These are phyloP conservation scores for Eucalyptus regnans DNA, from an alignment of 345 rosid species.

Conservation along the genomic window DNA sequence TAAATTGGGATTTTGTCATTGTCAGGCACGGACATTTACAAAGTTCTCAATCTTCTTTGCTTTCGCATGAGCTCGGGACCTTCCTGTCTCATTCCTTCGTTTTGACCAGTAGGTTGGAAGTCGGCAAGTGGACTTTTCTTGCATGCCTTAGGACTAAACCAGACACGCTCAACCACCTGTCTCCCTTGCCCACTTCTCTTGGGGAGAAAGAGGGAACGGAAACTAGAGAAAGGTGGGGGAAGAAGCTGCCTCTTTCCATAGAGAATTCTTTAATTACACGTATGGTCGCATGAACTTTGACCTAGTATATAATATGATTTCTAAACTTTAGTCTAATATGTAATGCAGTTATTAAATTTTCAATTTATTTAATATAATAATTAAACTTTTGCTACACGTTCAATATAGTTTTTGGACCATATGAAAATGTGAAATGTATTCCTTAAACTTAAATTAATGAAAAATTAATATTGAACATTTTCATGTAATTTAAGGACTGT, in stretches of 20 bases:
- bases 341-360: no score
- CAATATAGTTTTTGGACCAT: accelerated
- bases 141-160: background rate
- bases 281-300: accelerated
- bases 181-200: background rate
- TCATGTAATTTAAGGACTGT: accelerated
- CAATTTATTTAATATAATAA: no score
- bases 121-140: background rate
- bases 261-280: background rate
- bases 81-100: background rate
- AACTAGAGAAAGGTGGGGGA: no score
- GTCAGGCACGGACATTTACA: background rate
- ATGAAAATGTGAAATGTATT: no score
- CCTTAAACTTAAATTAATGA: no score
- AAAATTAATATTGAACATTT: no score
- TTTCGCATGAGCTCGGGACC: background rate
- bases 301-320: no score
- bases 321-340: accelerated
- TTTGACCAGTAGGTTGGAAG: conserved; percentile 2
- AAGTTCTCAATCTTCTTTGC: background rate
- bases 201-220: background rate
- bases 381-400: no score
- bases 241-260: background rate
- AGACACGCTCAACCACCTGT: background rate
- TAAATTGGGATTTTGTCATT: background rate